A percentile compares a stretch with the other conserved stretches of the same genome.
phyloP scores from a whole-genome alignment of 2,329 filamentous ascomycete species.

The Cladobotryum protrusum region DNA sequence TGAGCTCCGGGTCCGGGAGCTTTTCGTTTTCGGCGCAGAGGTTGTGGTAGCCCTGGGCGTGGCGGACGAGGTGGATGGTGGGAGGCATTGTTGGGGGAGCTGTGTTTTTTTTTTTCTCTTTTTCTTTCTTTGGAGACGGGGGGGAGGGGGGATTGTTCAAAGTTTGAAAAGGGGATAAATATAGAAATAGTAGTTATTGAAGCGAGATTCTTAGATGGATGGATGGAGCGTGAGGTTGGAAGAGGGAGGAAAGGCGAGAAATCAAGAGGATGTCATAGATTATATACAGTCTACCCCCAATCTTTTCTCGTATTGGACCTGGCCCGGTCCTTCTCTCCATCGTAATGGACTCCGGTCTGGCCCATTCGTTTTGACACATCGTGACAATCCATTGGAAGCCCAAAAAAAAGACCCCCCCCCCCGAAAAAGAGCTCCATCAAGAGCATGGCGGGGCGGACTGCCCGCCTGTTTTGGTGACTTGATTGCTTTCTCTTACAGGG shows the following conservation, averaged over 20 bases:
- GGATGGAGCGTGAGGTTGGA: too few relatives aligned
- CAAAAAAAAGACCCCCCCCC: too few relatives aligned
- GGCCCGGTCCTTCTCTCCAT: too few relatives aligned
- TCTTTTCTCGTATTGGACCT: too few relatives aligned
- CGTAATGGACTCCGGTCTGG: too few relatives aligned
- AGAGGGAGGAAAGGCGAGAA: neutral
- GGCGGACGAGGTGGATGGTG: conserved; percentile 62
- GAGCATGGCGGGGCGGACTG: neutral
- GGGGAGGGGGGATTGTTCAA: neutral
- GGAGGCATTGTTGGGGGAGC: conserved; percentile 36
- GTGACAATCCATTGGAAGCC: neutral
- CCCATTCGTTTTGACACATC: too few relatives aligned
- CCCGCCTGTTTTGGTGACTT: too few relatives aligned
- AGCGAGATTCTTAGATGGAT: too few relatives aligned
- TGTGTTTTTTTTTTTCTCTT: neutral
- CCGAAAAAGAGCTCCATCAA: neutral
- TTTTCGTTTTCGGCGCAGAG: conserved; percentile 61
- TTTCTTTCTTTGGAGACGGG: neutral
- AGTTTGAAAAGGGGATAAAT: neutral
- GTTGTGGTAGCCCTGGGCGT: conserved; percentile 79
- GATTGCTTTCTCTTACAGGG: too few relatives aligned
- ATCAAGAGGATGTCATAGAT: too few relatives aligned
- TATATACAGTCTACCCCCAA: too few relatives aligned
- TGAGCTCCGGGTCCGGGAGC: conserved; percentile 73
- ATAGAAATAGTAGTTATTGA: too few relatives aligned